phyloP scores from a whole-genome alignment of 2,329 filamentous ascomycete genomes.

The Monosporascus sp. region DNA sequence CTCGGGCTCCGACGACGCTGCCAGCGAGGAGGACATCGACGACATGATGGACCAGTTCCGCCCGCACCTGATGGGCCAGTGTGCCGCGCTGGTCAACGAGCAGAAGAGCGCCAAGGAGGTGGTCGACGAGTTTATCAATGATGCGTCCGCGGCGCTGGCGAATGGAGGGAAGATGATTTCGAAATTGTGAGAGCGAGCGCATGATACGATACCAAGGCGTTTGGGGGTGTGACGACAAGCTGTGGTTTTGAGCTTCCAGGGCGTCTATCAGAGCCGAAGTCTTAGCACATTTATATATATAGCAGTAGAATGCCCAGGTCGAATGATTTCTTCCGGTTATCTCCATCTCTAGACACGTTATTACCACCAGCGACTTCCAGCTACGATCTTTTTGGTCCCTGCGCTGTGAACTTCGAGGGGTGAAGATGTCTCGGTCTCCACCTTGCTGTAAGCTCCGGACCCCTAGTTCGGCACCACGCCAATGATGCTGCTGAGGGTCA shows the following conservation, averaged over 20 bases:
- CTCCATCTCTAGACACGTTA: too few relatives aligned
- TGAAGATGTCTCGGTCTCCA: too few relatives aligned
- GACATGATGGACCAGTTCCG: slow-evolving; percentile 74
- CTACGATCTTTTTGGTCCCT: too few relatives aligned
- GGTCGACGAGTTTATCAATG: slow-evolving; percentile 86
- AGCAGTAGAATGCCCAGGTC: too few relatives aligned
- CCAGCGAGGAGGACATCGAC: slow-evolving; percentile 63
- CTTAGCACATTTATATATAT: too few relatives aligned
- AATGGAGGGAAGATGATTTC: slow-evolving; percentile 63
- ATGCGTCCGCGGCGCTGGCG: slow-evolving; percentile 67
- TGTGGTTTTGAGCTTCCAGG: background rate
- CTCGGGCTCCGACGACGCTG: slow-evolving; percentile 56
- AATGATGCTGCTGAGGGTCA: too few relatives aligned
- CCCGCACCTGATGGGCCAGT: slow-evolving; percentile 74
- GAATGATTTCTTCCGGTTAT: too few relatives aligned
- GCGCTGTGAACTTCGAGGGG: too few relatives aligned
- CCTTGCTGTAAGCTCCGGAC: too few relatives aligned
- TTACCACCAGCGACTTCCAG: too few relatives aligned
- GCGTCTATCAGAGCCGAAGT: too few relatives aligned
- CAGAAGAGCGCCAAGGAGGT: slow-evolving; percentile 86
- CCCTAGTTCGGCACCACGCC: too few relatives aligned
- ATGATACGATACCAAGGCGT: background rate
- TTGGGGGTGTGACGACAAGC: background rate
- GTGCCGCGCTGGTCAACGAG: slow-evolving; percentile 87
- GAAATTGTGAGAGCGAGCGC: slow-evolving; percentile 53